Evolutionary conservation across 345 rosid genomes (phyloP).

Genomic region (Noccaea bulbosa): DNA sequence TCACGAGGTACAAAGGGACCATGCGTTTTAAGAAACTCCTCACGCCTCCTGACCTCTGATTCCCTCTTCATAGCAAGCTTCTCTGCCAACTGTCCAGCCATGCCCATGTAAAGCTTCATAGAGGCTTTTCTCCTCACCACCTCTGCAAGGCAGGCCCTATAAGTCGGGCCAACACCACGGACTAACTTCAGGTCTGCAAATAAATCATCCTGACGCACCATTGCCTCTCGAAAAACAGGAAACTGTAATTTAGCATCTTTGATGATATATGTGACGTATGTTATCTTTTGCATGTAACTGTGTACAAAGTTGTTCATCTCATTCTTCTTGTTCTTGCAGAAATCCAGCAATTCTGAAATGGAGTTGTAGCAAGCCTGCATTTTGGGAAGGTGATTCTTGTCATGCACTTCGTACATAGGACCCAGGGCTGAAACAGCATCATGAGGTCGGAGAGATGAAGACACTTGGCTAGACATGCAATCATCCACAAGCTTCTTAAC

Average conservation of each 20-base stretch:
- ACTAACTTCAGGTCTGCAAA: constrained; percentile 74
- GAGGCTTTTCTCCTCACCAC: constrained; percentile 89
- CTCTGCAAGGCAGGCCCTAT: constrained; percentile 97
- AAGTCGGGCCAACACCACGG: constrained; percentile 86
- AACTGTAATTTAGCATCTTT: constrained; percentile 92
- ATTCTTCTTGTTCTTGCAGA: constrained; percentile 79
- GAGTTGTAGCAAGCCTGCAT: constrained; percentile 70
- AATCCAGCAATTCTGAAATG: constrained; percentile 67
- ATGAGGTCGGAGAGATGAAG: constrained; percentile 95
- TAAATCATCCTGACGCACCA: constrained; percentile 75
- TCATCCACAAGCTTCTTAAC: constrained; percentile 96
- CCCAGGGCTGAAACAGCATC: constrained; percentile 99
- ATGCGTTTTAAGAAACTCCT: constrained; percentile 77
- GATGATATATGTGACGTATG: constrained; percentile 64
- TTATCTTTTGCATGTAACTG: constrained; percentile 77
- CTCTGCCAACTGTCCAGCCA: constrained; percentile 98
- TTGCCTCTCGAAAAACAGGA: constrained; percentile 95
- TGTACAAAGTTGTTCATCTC: constrained; percentile 91
- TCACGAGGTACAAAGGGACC: constrained; percentile 73
- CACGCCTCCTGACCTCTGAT: constrained; percentile 85
- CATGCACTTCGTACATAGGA: constrained; percentile 97
- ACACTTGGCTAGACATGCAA: constrained; percentile 74
- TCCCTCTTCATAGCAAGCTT: constrained; percentile 91
- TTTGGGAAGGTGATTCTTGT: constrained; percentile 83
- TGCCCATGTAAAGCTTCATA: constrained; percentile 97